phyloP scores from a whole-genome alignment of 2,329 filamentous ascomycete species.

The Botrytis tulipae region DNA sequence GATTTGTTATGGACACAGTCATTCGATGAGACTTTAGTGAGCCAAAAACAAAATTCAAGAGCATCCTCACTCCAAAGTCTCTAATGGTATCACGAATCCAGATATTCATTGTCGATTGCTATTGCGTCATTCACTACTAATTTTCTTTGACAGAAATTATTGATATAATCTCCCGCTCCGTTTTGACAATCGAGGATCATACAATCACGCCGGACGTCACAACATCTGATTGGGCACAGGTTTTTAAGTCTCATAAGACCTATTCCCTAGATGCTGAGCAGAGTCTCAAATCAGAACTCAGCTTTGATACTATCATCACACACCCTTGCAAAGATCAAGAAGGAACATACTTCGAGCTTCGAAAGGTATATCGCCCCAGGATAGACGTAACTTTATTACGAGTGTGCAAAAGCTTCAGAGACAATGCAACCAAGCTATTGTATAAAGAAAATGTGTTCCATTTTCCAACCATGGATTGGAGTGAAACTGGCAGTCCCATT shows the following conservation, averaged over 20 bases:
- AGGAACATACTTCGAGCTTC: not conserved
- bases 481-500: not conserved
- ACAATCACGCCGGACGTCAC: not conserved
- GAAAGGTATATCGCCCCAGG: not conserved
- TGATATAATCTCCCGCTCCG: not conserved
- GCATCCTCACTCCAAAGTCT: not conserved
- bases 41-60: not conserved
- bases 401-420: not conserved
- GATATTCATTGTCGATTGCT: no score
- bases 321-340: not conserved
- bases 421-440: not conserved
- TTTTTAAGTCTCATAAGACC: not conserved
- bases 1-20: not conserved
- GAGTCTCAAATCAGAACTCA: not conserved
- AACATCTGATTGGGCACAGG: not conserved
- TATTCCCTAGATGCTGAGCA: not conserved
- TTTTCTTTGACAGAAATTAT: not conserved
- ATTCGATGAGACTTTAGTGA: not conserved
- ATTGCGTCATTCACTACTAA: not conserved
- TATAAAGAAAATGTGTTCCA: not conserved
- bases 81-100: not conserved
- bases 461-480: not conserved
- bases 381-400: not conserved
- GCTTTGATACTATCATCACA: not conserved
- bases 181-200: not conserved